A percentile compares a stretch with the other conserved stretches of the same genome.
phyloP scores from a whole-genome alignment of 192 early-diverging fungal species.

The Backusella australiensis region DNA sequence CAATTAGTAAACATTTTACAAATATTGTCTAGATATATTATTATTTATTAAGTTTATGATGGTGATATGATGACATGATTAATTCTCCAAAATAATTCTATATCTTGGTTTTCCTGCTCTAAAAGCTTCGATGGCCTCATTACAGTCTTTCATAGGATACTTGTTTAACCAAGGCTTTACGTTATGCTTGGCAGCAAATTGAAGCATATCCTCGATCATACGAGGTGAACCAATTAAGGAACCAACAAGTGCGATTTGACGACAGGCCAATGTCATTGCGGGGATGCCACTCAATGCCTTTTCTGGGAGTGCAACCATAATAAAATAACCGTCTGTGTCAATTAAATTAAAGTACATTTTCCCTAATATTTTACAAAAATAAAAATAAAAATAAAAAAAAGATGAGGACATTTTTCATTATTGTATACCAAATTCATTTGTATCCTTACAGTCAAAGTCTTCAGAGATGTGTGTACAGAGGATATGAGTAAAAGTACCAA shows the following conservation, averaged over 20 bases:
- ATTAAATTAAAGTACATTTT: constrained; percentile 5
- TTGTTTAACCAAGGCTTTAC: constrained; percentile 58
- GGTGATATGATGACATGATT: not conserved
- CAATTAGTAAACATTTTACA: too few species aligned
- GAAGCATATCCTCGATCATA: constrained; percentile 58
- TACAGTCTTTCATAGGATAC: constrained; percentile 45
- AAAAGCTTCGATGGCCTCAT: constrained; percentile 51
- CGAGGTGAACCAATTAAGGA: constrained; percentile 60
- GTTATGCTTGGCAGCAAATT: constrained; percentile 58
- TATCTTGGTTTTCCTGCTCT: constrained; percentile 52
- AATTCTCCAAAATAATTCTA: constrained; percentile 61
- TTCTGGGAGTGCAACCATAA: constrained; percentile 65
- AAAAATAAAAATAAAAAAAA: not conserved
- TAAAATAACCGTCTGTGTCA: constrained; percentile 49
- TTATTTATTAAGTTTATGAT: not conserved
- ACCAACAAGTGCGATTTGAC: constrained; percentile 47
- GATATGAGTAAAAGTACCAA: constrained; percentile 28
- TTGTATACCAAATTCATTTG: not conserved
- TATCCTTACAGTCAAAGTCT: constrained; percentile 19
- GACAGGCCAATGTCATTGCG: constrained; percentile 7
- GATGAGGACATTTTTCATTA: not conserved
- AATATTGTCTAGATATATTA: not conserved
- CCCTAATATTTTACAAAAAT: not conserved
- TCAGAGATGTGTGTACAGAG: constrained; percentile 14
- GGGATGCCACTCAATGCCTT: constrained; percentile 11